Evolutionary conservation across 179 eudicot species (phyloP).

Genomic region (Sideroxylon spinosum): DNA sequence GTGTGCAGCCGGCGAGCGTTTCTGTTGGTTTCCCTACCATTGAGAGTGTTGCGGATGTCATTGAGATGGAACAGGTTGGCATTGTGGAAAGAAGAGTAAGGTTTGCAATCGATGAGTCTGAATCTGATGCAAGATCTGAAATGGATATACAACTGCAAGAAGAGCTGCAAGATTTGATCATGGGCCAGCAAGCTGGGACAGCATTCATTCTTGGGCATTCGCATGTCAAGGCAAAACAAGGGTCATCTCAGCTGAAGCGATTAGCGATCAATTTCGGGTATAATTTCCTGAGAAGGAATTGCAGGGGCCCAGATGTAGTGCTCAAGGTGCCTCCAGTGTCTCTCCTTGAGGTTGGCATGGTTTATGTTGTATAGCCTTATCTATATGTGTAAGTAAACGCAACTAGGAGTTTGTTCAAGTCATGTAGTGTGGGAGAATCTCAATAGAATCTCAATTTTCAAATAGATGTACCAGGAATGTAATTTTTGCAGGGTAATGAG

Average conservation of each 20-base stretch:
- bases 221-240: slow-evolving; percentile 78
- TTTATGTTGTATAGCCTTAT: slow-evolving; percentile 58
- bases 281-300: slow-evolving; percentile 72
- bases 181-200: slow-evolving; percentile 74
- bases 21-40: slow-evolving; percentile 56
- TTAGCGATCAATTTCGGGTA: slow-evolving; percentile 74
- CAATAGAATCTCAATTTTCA: not conserved
- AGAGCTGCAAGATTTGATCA: slow-evolving; percentile 67
- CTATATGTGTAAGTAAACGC: not conserved
- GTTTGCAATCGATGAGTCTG: slow-evolving; percentile 45
- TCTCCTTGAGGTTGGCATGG: slow-evolving; percentile 92
- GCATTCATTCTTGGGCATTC: slow-evolving; percentile 91
- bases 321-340: slow-evolving; percentile 86
- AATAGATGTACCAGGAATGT: not conserved
- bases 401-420: not conserved
- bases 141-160: slow-evolving; percentile 40
- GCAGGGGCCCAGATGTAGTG: slow-evolving; percentile 80
- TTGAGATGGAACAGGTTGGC: slow-evolving; percentile 43
- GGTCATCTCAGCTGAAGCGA: slow-evolving; percentile 64
- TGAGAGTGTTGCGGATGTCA: slow-evolving; percentile 46
- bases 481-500: slow-evolving; percentile 8
- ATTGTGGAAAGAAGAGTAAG: slow-evolving; percentile 41
- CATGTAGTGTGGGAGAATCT: not conserved
- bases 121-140: slow-evolving; percentile 22
- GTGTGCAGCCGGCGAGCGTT: slow-evolving; percentile 58